A percentile compares a stretch with the other conserved stretches of the same genome.
These are phyloP conservation scores for Nemania diffusa DNA, from an alignment of 2,329 filamentous ascomycete genomes.

Conservation along the genomic window DNA sequence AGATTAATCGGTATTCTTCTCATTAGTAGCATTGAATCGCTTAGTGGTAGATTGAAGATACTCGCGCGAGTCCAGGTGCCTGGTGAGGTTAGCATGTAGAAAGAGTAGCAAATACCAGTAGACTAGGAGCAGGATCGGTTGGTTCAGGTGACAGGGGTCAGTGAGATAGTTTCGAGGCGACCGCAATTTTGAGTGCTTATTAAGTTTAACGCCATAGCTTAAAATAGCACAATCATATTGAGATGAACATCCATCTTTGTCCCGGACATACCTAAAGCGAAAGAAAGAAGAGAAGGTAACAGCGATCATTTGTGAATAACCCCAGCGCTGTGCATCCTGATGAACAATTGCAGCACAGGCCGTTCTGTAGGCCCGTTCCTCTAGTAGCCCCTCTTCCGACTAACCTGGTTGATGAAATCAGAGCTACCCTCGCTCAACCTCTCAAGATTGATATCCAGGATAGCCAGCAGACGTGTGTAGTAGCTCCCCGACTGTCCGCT, in stretches of 20 bases:
- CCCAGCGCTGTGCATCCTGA: too few relatives aligned
- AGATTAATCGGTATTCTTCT: too few relatives aligned
- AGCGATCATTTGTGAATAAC: neutral
- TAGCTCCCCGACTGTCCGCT: constrained; percentile 47
- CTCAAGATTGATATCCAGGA: constrained; percentile 46
- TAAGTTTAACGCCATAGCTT: neutral
- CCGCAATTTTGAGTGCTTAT: neutral
- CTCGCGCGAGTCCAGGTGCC: too few relatives aligned
- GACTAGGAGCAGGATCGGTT: neutral
- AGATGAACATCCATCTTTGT: neutral
- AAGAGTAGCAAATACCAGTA: too few relatives aligned
- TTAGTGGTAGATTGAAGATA: too few relatives aligned
- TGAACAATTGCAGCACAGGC: neutral
- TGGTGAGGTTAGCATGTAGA: too few relatives aligned
- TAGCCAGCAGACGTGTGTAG: constrained; percentile 41
- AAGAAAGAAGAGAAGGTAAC: neutral
- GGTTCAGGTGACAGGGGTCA: neutral
- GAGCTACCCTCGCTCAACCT: constrained; percentile 43
- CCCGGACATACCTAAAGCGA: neutral
- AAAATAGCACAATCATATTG: neutral
- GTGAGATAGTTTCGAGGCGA: neutral
- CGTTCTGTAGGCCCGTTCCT: neutral
- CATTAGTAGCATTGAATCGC: too few relatives aligned
- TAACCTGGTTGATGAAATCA: constrained; percentile 48
- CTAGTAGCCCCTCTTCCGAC: constrained; percentile 48